Evolutionary conservation across 2,329 filamentous ascomycete species (phyloP).

Genomic region (Scytalidium lignicola): DNA sequence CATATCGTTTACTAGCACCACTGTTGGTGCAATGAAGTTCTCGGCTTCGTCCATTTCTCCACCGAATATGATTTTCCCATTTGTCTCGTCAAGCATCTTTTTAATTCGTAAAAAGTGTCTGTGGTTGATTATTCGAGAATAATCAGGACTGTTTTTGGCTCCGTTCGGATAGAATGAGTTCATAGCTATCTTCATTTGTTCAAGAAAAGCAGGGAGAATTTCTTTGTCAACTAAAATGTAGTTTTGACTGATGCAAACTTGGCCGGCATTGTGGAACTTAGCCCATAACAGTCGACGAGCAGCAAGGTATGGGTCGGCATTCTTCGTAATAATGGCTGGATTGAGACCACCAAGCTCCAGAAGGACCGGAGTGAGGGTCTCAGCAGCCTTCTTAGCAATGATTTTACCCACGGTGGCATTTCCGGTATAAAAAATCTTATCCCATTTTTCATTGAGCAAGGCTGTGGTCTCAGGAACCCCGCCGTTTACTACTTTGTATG

Average conservation of each 20-base stretch:
- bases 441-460: slow-evolving; percentile 84
- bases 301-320: slow-evolving; percentile 73
- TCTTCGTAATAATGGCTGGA: slow-evolving; percentile 84
- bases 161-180: slow-evolving; percentile 82
- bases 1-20: slow-evolving; percentile 73
- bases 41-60: slow-evolving; percentile 75
- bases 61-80: slow-evolving; percentile 81
- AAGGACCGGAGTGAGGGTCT: slow-evolving; percentile 79
- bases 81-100: slow-evolving; percentile 79
- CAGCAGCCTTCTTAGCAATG: slow-evolving; percentile 82
- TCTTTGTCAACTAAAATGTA: slow-evolving; percentile 80
- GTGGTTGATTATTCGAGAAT: slow-evolving; percentile 74
- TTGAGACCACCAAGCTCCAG: slow-evolving; percentile 91
- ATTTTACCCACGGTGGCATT: slow-evolving; percentile 75
- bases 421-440: slow-evolving; percentile 98
- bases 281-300: slow-evolving; percentile 84
- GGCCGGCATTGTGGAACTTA: slow-evolving; percentile 81
- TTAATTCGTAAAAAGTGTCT: slow-evolving; percentile 78
- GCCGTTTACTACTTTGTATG: slow-evolving; percentile 77
- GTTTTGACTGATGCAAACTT: slow-evolving; percentile 90
- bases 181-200: slow-evolving; percentile 65
- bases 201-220: slow-evolving; percentile 66
- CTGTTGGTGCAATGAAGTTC: slow-evolving; percentile 84
- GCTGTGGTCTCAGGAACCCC: slow-evolving; percentile 73
- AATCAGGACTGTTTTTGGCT: slow-evolving; percentile 71